Base-by-base conservation (phyloP, 2,329 filamentous ascomycete genomes). In the Periconia sp. region DNA sequence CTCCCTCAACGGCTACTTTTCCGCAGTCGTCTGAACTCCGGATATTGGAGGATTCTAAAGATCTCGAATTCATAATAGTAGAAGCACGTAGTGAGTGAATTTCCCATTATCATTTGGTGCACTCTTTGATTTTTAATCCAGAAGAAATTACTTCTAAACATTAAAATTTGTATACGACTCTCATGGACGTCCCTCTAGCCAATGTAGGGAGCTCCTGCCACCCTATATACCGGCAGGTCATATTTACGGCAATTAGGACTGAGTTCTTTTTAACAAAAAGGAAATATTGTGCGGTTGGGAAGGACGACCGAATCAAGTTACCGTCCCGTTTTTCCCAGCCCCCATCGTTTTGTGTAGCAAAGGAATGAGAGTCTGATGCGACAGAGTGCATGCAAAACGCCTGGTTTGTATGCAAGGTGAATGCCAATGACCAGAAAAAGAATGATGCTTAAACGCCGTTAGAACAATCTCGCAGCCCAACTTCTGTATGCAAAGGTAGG, bases 361-460 rank as follows among this genome's bases (percentile, higher is more conserved):
- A 28, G 25, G 12, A 28, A 13, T 28, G 5, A 12, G 12, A 12
- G 25, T 12, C 12, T n/a, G 25, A 28, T 28, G 11, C 25, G 12
- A n/a, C n/a, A n/a, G n/a, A n/a, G n/a, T n/a, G n/a, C 15, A 13
- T 28, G 25, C 25, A 11, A 11, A 34, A 35, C 32, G 32, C 32
- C 32, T 15, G 18, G 11, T 23, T 22, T 24, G 15, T 23, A 35
- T 35, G 32, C 32, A 23, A 22, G 11, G 25, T 24, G 32, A 23
- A 23, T 35, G 21, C 21, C 6, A 32, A 32, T 31, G 29, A 8
- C 12, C 4, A 31, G 10, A 32, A 17, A 35, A 10, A 18, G 24
- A 25, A 36, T 26, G 13, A 36, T 41, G 32, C 22, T 46, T 19
- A 17, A 33, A 46, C 42, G 32, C 42, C 36, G 22, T 32, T 30